A percentile compares a stretch with the other conserved stretches of the same genome.
These are phyloP conservation scores for Gymnopus androsaceus DNA, from an alignment of 1,284 basidiomycete species.

Conservation along the genomic window DNA sequence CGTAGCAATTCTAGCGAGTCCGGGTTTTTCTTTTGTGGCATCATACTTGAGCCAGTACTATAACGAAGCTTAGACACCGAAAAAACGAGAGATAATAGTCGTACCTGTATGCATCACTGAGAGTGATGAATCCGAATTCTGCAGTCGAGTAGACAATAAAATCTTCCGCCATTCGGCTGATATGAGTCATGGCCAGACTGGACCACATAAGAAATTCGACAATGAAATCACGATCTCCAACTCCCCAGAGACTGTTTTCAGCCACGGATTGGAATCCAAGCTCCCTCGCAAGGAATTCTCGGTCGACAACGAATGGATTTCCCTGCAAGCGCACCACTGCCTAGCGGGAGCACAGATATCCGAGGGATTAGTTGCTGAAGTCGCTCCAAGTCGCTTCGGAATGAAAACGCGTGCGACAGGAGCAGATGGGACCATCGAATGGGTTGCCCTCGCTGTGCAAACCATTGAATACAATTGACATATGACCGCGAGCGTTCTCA, in stretches of 20 bases:
- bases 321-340: conserved; percentile 92
- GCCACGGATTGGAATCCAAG: conserved; percentile 84
- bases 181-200: conserved; percentile 89
- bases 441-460: conserved; percentile 85
- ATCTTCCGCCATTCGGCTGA: conserved; percentile 95
- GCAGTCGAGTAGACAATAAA: conserved; percentile 95
- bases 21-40: conserved; percentile 99
- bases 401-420: conserved; percentile 92
- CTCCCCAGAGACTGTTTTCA: conserved; percentile 94
- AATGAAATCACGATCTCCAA: conserved; percentile 96
- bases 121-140: conserved; percentile 92
- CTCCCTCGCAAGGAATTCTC: conserved; percentile 85
- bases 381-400: conserved; percentile 85
- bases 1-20: conserved; percentile 94
- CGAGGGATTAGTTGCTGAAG: conserved; percentile 84
- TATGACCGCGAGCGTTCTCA: conserved; percentile 33
- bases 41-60: conserved; percentile 97
- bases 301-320: conserved; percentile 93
- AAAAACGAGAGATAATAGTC: not conserved
- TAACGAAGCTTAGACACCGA: too few relatives aligned
- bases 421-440: conserved; percentile 98
- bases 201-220: conserved; percentile 98
- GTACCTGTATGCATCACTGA: conserved; percentile 95
- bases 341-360: conserved; percentile 91
- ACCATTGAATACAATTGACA: conserved; percentile 14